Conservation (phyloP, 2,329 filamentous ascomycete genomes). For the Zelopaecilomyces penicillatus region DNA sequence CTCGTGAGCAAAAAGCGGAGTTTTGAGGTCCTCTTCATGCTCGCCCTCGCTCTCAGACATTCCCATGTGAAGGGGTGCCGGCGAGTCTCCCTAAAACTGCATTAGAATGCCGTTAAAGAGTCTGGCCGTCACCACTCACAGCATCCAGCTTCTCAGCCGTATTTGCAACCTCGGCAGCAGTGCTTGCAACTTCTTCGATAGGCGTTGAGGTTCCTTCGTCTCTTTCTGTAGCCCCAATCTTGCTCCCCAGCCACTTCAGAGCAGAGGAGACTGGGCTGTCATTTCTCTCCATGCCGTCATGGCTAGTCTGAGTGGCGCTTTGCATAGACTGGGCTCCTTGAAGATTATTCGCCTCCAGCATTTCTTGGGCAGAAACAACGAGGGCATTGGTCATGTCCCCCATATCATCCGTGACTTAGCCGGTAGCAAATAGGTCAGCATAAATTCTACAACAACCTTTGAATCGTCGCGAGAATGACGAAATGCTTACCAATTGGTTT, state of each 20-base stretch:
- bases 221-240: background rate
- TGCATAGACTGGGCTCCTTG: too few relatives aligned
- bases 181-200: conserved; percentile 32
- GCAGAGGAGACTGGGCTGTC: conserved; percentile 4
- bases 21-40: conserved; percentile 17
- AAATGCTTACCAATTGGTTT: conserved; percentile 45
- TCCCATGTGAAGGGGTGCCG: conserved; percentile 5
- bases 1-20: conserved; percentile 41
- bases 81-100: conserved; percentile 9
- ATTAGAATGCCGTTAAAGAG: conserved; percentile 6
- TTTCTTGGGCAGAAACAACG: background rate
- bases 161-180: conserved; percentile 37
- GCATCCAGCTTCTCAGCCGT: conserved; percentile 30
- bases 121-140: conserved; percentile 9
- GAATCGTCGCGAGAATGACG: background rate
- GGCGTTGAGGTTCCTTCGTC: conserved; percentile 26
- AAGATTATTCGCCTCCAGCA: too few relatives aligned
- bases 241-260: conserved; percentile 17
- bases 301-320: conserved; percentile 1
- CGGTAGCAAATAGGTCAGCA: background rate
- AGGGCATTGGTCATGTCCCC: conserved; percentile 11
- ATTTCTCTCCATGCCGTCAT: conserved; percentile 1
- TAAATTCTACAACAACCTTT: too few relatives aligned
- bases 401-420: conserved; percentile 8
- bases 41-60: conserved; percentile 11